A percentile compares a stretch with the other conserved stretches of the same genome.
These are phyloP conservation scores for Aspergillus brunneoviolaceus DNA, from an alignment of 2,329 filamentous ascomycete species.

Conservation along the genomic window DNA sequence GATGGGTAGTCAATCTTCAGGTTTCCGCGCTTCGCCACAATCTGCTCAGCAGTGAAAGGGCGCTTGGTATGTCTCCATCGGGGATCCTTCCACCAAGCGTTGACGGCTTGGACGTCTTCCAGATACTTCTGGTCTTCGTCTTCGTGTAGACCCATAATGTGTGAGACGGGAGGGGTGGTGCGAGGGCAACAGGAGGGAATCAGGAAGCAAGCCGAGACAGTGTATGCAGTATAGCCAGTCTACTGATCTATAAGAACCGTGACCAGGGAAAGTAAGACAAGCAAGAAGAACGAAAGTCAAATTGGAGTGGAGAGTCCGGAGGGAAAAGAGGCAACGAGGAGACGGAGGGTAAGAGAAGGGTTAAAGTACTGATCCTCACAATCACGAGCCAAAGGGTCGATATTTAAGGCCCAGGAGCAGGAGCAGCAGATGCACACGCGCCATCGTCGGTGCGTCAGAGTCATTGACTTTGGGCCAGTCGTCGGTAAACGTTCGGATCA, in stretches of 20 bases:
- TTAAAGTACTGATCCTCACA: constrained; percentile 7
- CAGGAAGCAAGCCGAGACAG: not conserved
- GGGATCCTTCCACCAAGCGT: constrained; percentile 90
- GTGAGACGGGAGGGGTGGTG: not conserved
- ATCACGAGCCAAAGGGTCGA: constrained; percentile 34
- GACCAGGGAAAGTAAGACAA: not conserved
- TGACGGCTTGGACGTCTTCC: constrained; percentile 81
- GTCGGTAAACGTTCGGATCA: constrained; percentile 44
- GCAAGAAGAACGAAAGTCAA: constrained; percentile 6
- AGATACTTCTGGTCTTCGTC: constrained; percentile 73
- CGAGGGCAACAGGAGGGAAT: constrained; percentile 9
- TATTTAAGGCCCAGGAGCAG: constrained; percentile 25
- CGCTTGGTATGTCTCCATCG: constrained; percentile 92
- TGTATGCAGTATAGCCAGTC: constrained; percentile 12
- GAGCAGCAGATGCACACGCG: constrained; percentile 25
- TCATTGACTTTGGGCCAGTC: constrained; percentile 12
- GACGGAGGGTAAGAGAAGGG: constrained; percentile 6
- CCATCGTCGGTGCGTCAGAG: constrained; percentile 30
- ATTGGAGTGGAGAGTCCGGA: constrained; percentile 2
- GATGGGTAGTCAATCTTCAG: constrained; percentile 89
- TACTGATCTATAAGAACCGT: not conserved
- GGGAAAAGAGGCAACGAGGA: constrained; percentile 1
- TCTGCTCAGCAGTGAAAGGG: constrained; percentile 93
- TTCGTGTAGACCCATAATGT: constrained; percentile 49
- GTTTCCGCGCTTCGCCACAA: constrained; percentile 90